These are phyloP conservation scores for Nakataea oryzae DNA, from an alignment of 2,329 filamentous ascomycete species.

Conservation along the genomic window DNA sequence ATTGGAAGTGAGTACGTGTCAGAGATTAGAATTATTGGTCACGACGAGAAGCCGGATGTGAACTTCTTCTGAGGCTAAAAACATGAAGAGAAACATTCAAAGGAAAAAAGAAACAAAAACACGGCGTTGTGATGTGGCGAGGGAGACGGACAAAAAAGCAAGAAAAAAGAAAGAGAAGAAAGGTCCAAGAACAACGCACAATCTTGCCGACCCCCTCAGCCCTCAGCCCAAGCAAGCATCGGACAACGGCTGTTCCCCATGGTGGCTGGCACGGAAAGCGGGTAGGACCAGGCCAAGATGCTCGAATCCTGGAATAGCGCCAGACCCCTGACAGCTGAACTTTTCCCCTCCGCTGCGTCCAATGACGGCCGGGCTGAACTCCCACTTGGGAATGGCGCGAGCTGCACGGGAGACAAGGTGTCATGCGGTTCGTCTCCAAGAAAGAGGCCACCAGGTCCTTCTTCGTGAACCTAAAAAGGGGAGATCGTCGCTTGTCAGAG, in stretches of 20 bases:
- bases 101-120: background rate
- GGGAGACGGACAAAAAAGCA: background rate
- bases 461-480: background rate
- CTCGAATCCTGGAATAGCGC: background rate
- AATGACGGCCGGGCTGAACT: background rate
- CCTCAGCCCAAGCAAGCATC: background rate
- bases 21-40: background rate
- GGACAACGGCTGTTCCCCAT: background rate
- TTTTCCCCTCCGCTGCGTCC: background rate
- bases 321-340: background rate
- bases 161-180: background rate
- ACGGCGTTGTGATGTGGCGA: too few relatives aligned
- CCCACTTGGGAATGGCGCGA: background rate
- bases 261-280: background rate
- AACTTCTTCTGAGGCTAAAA: background rate
- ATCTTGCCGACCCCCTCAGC: background rate
- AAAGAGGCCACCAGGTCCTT: too few relatives aligned
- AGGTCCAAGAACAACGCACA: background rate
- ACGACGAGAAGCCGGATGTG: background rate
- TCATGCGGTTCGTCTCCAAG: too few relatives aligned
- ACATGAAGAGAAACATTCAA: background rate
- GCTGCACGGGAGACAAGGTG: background rate
- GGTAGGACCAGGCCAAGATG: background rate
- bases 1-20: background rate
- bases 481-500: background rate